Percentiles rank a stretch among this genome's conserved stretches.
Conservation (phyloP, 2,329 filamentous ascomycete species). For the Esteya vermicola region DNA sequence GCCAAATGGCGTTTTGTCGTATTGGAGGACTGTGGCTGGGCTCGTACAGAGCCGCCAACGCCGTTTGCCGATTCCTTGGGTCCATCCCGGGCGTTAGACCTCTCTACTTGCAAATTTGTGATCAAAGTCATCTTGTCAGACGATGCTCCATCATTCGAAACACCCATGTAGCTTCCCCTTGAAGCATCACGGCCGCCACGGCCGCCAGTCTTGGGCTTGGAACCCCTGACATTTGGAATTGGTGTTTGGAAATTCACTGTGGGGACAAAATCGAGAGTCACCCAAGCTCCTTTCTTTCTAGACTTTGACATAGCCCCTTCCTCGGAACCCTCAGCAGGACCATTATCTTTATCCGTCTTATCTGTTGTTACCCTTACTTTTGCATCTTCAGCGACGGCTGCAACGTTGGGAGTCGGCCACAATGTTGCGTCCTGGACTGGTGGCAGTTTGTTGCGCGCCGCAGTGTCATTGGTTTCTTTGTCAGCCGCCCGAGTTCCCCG, state of each 20-base stretch:
- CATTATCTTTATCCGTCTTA: slow-evolving; percentile 47
- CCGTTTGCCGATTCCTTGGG: slow-evolving; percentile 25
- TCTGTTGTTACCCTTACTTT: slow-evolving; percentile 42
- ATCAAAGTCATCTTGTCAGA: slow-evolving; percentile 11
- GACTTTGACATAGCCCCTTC: slow-evolving; percentile 30
- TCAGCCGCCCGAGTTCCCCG: slow-evolving; percentile 31
- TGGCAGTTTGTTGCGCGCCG: slow-evolving; percentile 28
- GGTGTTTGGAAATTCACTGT: slow-evolving; percentile 79
- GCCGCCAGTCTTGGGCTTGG: slow-evolving; percentile 35
- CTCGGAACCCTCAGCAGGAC: slow-evolving; percentile 50
- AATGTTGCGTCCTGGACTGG: slow-evolving; percentile 61
- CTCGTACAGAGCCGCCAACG: slow-evolving; percentile 11
- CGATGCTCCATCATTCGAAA: slow-evolving; percentile 9
- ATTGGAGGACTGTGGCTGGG: slow-evolving; percentile 19
- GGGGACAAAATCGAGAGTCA: slow-evolving; percentile 67
- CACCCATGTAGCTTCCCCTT: slow-evolving; percentile 12
- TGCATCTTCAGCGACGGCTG: slow-evolving; percentile 52
- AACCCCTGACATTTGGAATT: slow-evolving; percentile 37
- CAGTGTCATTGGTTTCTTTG: slow-evolving; percentile 22
- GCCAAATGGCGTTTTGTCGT: slow-evolving; percentile 29
- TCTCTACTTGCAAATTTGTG: slow-evolving; percentile 15
- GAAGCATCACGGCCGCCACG: slow-evolving; percentile 25
- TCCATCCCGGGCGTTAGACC: too few species aligned
- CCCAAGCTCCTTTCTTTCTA: slow-evolving; percentile 73
- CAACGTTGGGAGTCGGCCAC: slow-evolving; percentile 84